Base-by-base conservation (phyloP, 805 yeast genomes). In the Scheffersomyces ergatensis region DNA sequence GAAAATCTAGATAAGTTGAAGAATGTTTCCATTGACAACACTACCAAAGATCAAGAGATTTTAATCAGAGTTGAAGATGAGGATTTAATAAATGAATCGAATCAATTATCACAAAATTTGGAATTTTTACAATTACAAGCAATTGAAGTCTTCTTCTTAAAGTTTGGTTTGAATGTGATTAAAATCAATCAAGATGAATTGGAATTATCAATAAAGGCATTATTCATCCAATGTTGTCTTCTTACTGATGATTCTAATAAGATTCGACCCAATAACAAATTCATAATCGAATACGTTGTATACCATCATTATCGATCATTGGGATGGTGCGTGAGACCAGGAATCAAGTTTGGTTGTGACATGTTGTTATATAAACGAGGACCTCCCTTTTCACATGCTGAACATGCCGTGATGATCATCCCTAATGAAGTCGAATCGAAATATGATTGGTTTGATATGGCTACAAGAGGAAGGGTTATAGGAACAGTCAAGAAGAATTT, bases 371-470 rank as follows among this genome's bases (percentile, higher is more conserved):
- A 93, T 60, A 80, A 83, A 39, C 71, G 92, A 43, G 99, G 99
- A 0, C 99, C 98, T 7, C 97, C 97, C 1, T 89, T 90, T 58
- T 80, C 84, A 37, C 99, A 93, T 58, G 97, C 99, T 0, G 96
- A 89, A 57, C 87, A 79, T 59, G 87, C 92, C 5, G 65, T 88
- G 3, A 55, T 76, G 34, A 66, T 85, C 5, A 43, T 79, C 20
- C 71, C 76, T 1, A 61, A 65, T 33, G 67, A 57, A 7, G 50
- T 54, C 0, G 45, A 57, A 25, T 63, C 62, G 56, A 26, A 71
- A 61, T 43, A 80, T 78, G 76, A 72, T 70, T 56, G 84, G 90
- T 79, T 70, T 34, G 60, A 62, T 23, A 50, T 78, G 38, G 80
- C 88, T 3, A 74, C 89, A 2, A 59, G 80, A 19, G 81, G 84